These are phyloP conservation scores for Fraxinus platypoda DNA, from an alignment of 305 asterid genomes.

Conservation along the genomic window DNA sequence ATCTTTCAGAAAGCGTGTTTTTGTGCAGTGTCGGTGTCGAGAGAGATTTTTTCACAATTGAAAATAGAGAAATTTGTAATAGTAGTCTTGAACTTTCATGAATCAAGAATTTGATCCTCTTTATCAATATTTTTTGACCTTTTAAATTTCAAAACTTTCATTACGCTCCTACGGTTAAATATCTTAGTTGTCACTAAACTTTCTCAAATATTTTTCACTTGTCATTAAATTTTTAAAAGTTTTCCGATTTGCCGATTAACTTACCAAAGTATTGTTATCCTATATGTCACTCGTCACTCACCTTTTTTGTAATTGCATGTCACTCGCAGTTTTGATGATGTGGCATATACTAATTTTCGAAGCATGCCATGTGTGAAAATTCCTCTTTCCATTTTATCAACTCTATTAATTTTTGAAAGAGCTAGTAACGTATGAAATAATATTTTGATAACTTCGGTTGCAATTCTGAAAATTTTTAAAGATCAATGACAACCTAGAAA, in stretches of 20 bases:
- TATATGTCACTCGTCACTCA: background rate
- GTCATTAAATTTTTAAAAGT: background rate
- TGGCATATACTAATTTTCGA: background rate
- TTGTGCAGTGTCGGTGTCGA: background rate
- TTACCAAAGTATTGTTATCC: background rate
- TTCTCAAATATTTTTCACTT: background rate
- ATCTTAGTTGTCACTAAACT: background rate
- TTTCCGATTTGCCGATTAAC: background rate
- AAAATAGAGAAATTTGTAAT: background rate
- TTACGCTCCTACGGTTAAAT: background rate
- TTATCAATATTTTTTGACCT: background rate
- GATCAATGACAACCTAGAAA: background rate
- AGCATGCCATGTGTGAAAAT: background rate
- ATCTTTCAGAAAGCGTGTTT: background rate
- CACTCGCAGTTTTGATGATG: background rate
- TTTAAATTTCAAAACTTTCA: background rate
- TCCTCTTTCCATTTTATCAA: background rate
- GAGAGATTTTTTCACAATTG: background rate
- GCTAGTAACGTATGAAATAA: background rate
- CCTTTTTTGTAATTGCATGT: background rate
- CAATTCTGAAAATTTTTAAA: background rate
- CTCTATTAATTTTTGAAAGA: background rate
- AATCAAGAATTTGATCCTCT: background rate
- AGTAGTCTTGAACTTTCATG: background rate
- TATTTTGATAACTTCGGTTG: background rate